Percentiles rank a stretch among this genome's conserved stretches.
Evolutionary conservation across 2,329 filamentous ascomycete species (phyloP).

Genomic region (Mariannaea elegans): DNA sequence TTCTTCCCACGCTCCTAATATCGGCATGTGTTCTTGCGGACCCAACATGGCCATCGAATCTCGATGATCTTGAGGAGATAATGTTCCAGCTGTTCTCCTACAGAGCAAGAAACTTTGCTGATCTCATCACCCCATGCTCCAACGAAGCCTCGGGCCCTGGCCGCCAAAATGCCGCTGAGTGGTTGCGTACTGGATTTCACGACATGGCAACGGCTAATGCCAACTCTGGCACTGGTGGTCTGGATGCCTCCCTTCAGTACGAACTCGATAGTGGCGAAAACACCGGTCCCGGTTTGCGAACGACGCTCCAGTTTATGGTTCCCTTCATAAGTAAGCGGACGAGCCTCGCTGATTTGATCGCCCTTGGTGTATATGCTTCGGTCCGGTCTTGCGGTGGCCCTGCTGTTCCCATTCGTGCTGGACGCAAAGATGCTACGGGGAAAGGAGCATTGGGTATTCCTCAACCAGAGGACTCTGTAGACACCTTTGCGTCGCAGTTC

Average conservation of each 20-base stretch:
- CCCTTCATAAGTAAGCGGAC: slow-evolving; percentile 61
- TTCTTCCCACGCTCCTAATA: slow-evolving; percentile 35
- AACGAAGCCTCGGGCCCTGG: slow-evolving; percentile 62
- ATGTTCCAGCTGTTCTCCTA: slow-evolving; percentile 68
- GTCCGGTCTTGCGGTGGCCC: slow-evolving; percentile 68
- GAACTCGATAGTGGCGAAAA: slow-evolving; percentile 66
- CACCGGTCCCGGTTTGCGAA: slow-evolving; percentile 62
- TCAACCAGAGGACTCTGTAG: slow-evolving; percentile 63
- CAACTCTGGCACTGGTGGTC: slow-evolving; percentile 58
- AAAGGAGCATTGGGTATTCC: slow-evolving; percentile 62
- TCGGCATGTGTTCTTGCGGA: slow-evolving; percentile 52
- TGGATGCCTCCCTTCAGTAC: slow-evolving; percentile 69
- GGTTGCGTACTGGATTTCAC: slow-evolving; percentile 69
- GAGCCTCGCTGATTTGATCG: slow-evolving; percentile 66
- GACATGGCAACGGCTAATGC: slow-evolving; percentile 66
- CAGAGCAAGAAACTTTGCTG: slow-evolving; percentile 63
- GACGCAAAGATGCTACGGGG: slow-evolving; percentile 62
- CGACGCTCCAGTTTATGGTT: slow-evolving; percentile 62
- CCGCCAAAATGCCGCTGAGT: slow-evolving; percentile 67
- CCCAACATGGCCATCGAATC: slow-evolving; percentile 67
- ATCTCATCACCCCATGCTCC: slow-evolving; percentile 65
- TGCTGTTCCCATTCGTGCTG: slow-evolving; percentile 60
- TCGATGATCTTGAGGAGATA: slow-evolving; percentile 71
- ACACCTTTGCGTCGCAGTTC: slow-evolving; percentile 64
- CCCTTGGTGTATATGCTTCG: slow-evolving; percentile 65